Conservation (phyloP, 768 basidiomycete genomes). For the Pleurotus citrinopileatus region DNA sequence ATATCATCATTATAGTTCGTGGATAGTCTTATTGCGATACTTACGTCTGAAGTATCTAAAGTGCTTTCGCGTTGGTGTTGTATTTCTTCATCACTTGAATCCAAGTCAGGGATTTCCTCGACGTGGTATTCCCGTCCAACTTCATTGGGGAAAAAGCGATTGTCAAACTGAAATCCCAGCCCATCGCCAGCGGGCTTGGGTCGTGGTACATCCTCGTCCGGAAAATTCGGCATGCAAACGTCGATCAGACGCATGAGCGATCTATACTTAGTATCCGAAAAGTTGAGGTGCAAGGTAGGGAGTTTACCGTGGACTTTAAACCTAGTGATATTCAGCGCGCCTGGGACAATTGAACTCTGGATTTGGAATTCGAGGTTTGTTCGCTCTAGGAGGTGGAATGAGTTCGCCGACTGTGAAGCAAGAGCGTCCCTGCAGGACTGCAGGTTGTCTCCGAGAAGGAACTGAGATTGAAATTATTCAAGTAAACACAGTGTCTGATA, state of each 20-base stretch:
- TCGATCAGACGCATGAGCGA: conserved; percentile 91
- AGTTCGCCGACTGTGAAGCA: conserved; percentile 47
- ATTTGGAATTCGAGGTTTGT: conserved; percentile 88
- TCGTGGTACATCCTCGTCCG: conserved; percentile 31
- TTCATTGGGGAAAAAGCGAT: conserved; percentile 2
- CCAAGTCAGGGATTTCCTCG: conserved; percentile 50
- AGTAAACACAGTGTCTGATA: neutral
- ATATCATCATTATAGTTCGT: too few relatives aligned
- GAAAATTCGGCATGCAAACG: conserved; percentile 84
- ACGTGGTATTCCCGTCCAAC: conserved; percentile 66
- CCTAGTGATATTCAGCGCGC: conserved; percentile 74
- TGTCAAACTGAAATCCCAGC: conserved; percentile 41
- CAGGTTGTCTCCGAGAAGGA: conserved; percentile 84
- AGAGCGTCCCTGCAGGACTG: conserved; percentile 82
- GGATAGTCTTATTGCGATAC: too few relatives aligned
- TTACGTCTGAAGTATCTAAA: conserved; percentile 10
- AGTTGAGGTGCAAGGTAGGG: conserved; percentile 84
- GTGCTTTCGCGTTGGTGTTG: neutral
- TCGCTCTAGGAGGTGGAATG: conserved; percentile 87
- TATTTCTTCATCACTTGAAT: conserved; percentile 27
- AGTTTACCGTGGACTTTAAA: conserved; percentile 91
- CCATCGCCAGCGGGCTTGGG: conserved; percentile 21
- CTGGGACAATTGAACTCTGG: conserved; percentile 90
- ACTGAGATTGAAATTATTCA: conserved; percentile 51
- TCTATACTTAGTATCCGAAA: conserved; percentile 90